Percentiles rank a stretch among this genome's conserved stretches.
These are phyloP conservation scores for Diaporthe nobilis DNA, from an alignment of 2,329 filamentous ascomycete species.

Conservation along the genomic window DNA sequence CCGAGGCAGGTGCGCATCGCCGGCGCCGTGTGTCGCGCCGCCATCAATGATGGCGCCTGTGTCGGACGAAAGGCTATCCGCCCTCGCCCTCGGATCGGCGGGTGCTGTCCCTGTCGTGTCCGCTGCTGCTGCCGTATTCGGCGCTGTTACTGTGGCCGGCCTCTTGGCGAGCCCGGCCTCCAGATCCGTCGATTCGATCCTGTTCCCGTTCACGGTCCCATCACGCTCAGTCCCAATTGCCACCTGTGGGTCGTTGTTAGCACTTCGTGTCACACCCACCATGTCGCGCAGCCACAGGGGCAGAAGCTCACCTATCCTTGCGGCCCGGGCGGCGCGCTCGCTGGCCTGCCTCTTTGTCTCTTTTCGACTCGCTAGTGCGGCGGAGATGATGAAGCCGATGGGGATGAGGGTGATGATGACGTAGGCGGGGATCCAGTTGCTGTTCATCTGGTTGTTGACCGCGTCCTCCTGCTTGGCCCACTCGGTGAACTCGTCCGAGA, in stretches of 20 bases:
- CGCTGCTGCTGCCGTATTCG: not conserved
- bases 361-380: constrained; percentile 17
- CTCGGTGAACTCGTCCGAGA: constrained; percentile 35
- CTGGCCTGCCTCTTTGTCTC: constrained; percentile 15
- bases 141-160: not conserved
- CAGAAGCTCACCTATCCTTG: constrained; percentile 23
- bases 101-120: not conserved
- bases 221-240: constrained; percentile 25
- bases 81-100: constrained; percentile 19
- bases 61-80: not conserved
- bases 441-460: constrained; percentile 30
- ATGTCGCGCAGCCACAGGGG: constrained; percentile 10
- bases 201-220: not conserved
- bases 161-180: constrained; percentile 25
- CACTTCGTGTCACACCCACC: not conserved
- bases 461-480: constrained; percentile 30
- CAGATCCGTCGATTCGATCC: constrained; percentile 14
- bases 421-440: constrained; percentile 37
- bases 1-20: not conserved
- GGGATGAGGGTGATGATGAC: constrained; percentile 32
- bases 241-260: not conserved
- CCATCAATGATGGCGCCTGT: constrained; percentile 1
- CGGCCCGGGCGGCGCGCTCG: constrained; percentile 8
- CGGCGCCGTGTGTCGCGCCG: not conserved
- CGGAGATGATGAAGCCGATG: constrained; percentile 26